A percentile compares a stretch with the other conserved stretches of the same genome.
Evolutionary conservation across 805 yeast species (phyloP).

Genomic region (Lipomyces sp.): DNA sequence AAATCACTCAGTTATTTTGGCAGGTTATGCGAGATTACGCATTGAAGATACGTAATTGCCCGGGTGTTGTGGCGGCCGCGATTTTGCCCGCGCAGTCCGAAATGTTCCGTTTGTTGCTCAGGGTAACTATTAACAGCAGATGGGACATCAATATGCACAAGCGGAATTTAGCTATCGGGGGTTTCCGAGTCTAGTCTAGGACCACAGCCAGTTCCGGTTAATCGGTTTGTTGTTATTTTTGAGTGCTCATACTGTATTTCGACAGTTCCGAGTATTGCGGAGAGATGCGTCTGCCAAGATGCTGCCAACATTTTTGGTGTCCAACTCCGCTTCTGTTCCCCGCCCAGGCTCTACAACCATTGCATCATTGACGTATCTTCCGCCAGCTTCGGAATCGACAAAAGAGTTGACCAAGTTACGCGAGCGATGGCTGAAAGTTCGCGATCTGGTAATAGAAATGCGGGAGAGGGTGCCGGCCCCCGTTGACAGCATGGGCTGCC

Average conservation of each 20-base stretch:
- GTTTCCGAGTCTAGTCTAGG: too few species aligned
- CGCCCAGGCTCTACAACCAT: neutral
- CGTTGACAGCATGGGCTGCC: conserved; percentile 89
- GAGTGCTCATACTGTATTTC: neutral
- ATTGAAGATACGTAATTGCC: too few species aligned
- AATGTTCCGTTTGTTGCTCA: too few species aligned
- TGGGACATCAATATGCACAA: too few species aligned
- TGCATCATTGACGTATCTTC: neutral
- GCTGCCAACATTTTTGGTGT: neutral
- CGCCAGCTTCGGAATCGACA: neutral
- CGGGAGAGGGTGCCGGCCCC: conserved; percentile 72
- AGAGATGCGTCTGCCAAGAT: neutral
- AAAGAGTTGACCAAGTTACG: conserved; percentile 12
- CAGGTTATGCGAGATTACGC: neutral
- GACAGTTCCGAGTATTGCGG: neutral
- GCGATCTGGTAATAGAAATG: conserved; percentile 52
- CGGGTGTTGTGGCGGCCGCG: too few species aligned
- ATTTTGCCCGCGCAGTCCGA: too few species aligned
- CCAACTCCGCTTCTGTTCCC: neutral
- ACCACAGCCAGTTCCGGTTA: too few species aligned
- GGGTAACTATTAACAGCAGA: too few species aligned
- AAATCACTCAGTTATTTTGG: neutral
- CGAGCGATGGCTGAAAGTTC: conserved; percentile 28
- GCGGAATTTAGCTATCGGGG: too few species aligned
- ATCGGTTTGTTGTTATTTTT: neutral